These are phyloP conservation scores for Thelonectria blattea DNA, from an alignment of 2,329 filamentous ascomycete genomes.

Conservation along the genomic window DNA sequence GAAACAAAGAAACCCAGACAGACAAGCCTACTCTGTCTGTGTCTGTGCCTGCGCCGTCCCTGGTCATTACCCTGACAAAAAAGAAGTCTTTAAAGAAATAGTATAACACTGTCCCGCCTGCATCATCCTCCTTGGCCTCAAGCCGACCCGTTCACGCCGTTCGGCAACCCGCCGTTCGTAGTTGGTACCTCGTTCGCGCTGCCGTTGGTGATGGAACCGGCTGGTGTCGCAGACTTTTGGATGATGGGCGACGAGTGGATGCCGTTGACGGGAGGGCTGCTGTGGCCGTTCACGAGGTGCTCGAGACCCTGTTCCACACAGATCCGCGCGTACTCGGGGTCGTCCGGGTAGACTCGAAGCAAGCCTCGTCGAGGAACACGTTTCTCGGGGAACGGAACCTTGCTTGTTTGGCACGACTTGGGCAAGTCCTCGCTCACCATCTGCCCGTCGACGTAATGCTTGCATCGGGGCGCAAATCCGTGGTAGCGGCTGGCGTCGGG, in stretches of 20 bases:
- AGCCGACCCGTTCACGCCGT: conserved; percentile 40
- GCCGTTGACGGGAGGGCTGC: conserved; percentile 54
- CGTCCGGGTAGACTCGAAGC: conserved; percentile 58
- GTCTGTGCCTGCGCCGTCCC: conserved; percentile 36
- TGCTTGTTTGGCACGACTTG: conserved; percentile 54
- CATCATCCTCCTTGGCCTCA: conserved; percentile 22
- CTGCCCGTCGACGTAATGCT: conserved; percentile 64
- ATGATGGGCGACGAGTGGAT: conserved; percentile 55
- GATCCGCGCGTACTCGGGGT: conserved; percentile 62
- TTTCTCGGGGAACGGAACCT: conserved; percentile 60
- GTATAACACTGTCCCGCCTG: conserved; percentile 26
- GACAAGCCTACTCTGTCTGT: conserved; percentile 25
- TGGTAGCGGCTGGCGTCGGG: conserved; percentile 58
- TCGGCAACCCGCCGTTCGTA: conserved; percentile 36
- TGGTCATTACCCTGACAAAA: conserved; percentile 38
- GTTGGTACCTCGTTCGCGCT: conserved; percentile 30
- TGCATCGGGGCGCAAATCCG: conserved; percentile 62
- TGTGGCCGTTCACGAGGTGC: conserved; percentile 56
- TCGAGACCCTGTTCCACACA: conserved; percentile 64
- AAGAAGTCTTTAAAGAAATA: conserved; percentile 33
- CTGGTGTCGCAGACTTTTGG: conserved; percentile 39
- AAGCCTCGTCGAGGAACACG: conserved; percentile 62
- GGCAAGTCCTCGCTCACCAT: conserved; percentile 59
- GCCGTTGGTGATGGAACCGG: conserved; percentile 41
- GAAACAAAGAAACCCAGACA: conserved; percentile 27